These are phyloP conservation scores for Clarireedia hainanense DNA, from an alignment of 2,329 filamentous ascomycete genomes.

Conservation along the genomic window DNA sequence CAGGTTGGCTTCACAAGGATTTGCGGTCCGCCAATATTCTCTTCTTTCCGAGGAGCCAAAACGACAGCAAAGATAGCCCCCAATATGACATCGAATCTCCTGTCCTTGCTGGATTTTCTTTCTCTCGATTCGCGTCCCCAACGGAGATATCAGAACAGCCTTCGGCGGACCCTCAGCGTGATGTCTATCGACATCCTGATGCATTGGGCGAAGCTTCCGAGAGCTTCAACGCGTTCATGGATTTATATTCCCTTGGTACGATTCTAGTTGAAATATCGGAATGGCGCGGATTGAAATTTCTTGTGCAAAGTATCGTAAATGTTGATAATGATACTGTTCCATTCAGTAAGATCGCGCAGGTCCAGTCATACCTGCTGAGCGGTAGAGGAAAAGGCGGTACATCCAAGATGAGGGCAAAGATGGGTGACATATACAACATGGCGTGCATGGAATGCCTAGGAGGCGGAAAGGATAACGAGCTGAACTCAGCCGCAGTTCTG, in stretches of 20 bases:
- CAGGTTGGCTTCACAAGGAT: slow-evolving; percentile 18
- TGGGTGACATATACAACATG: background rate
- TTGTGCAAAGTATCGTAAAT: background rate
- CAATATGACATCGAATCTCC: background rate
- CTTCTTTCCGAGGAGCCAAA: slow-evolving; percentile 9
- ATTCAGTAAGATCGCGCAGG: background rate
- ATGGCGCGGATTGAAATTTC: background rate
- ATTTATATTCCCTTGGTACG: slow-evolving; percentile 1
- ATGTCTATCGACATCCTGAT: slow-evolving; percentile 1
- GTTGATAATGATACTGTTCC: background rate
- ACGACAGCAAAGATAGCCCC: background rate
- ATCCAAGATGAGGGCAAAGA: background rate
- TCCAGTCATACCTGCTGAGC: background rate
- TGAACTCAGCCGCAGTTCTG: background rate
- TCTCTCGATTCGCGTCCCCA: background rate
- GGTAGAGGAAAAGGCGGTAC: slow-evolving; percentile 1
- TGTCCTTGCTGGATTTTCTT: slow-evolving; percentile 1
- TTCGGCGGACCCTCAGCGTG: background rate
- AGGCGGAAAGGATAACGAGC: background rate
- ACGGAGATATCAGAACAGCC: background rate
- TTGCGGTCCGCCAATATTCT: slow-evolving; percentile 15
- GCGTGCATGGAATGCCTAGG: background rate
- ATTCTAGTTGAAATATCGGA: background rate
- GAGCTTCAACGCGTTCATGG: background rate
- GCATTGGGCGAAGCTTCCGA: background rate